Evolutionary conservation across 176 grass and related monocot genomes (phyloP).

Genomic region (Hyparrhenia diplandra): DNA sequence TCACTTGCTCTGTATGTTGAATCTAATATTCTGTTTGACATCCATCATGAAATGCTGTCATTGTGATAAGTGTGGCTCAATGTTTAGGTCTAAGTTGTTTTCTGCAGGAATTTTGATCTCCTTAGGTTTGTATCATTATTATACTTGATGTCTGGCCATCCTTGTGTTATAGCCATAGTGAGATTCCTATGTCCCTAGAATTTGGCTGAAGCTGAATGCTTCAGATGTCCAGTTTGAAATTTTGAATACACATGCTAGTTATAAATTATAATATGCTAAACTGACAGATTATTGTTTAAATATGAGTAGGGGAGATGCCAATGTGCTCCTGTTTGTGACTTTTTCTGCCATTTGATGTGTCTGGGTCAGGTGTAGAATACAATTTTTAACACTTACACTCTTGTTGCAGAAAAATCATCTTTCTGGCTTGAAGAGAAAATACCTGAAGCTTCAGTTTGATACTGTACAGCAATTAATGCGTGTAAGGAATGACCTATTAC

Average conservation of each 20-base stretch:
- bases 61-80: not conserved
- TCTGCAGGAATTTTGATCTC: not conserved
- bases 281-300: constrained; percentile 8
- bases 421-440: constrained; percentile 80
- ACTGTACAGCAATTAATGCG: constrained; percentile 90
- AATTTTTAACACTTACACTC: constrained; percentile 25
- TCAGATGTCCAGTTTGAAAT: not conserved
- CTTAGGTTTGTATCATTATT: not conserved
- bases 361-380: not conserved
- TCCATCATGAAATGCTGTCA: constrained; percentile 11
- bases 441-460: constrained; percentile 89
- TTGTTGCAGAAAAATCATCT: constrained; percentile 96
- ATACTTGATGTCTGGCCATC: not conserved
- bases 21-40: constrained; percentile 6
- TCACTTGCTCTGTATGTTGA: constrained; percentile 26
- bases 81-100: constrained; percentile 9
- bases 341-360: constrained; percentile 10
- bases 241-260: constrained; percentile 9
- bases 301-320: constrained; percentile 7
- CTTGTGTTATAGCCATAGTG: not conserved
- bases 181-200: not conserved
- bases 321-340: not conserved
- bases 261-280: constrained; percentile 20
- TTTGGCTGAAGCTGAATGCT: constrained; percentile 1
- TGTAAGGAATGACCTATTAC: constrained; percentile 82